Conservation (phyloP, 805 yeast genomes). For the Blastobotrys muscicola region DNA sequence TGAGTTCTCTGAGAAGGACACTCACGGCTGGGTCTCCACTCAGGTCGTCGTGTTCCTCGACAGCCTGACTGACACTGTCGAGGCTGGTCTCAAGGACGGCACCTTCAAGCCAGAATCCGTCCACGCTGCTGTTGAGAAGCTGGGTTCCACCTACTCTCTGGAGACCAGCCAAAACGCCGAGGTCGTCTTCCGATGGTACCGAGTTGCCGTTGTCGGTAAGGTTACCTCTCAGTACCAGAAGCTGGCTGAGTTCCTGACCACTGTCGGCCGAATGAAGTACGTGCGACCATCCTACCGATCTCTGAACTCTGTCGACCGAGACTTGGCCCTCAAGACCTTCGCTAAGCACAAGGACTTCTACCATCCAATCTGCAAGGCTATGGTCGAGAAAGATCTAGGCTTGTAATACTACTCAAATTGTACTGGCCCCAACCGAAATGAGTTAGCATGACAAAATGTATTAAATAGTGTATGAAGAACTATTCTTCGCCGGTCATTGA, state of each 20-base stretch:
- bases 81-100: constrained; percentile 31
- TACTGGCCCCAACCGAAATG: too few relatives aligned
- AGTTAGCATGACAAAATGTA: too few relatives aligned
- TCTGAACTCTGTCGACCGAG: constrained; percentile 53
- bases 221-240: constrained; percentile 37
- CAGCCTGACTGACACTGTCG: constrained; percentile 31
- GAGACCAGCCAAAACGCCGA: constrained; percentile 63
- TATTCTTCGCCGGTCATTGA: too few relatives aligned
- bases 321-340: constrained; percentile 59
- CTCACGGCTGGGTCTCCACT: constrained; percentile 53
- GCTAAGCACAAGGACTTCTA: constrained; percentile 47
- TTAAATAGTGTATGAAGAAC: too few relatives aligned
- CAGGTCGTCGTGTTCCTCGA: constrained; percentile 77
- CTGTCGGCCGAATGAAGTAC: constrained; percentile 91
- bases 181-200: constrained; percentile 68
- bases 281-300: constrained; percentile 78
- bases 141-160: constrained; percentile 36
- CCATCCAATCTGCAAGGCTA: constrained; percentile 75
- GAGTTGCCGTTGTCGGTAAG: constrained; percentile 51
- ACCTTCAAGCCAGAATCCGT: constrained; percentile 10
- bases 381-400: constrained; percentile 78
- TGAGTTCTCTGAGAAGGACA: constrained; percentile 40
- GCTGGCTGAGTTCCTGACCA: constrained; percentile 77
- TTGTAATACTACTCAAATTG: constrained; percentile 15
- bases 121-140: constrained; percentile 28